Percentiles rank a stretch among this genome's conserved stretches.
phyloP scores from a whole-genome alignment of 208 protist species.

The Lotmaria passim region DNA sequence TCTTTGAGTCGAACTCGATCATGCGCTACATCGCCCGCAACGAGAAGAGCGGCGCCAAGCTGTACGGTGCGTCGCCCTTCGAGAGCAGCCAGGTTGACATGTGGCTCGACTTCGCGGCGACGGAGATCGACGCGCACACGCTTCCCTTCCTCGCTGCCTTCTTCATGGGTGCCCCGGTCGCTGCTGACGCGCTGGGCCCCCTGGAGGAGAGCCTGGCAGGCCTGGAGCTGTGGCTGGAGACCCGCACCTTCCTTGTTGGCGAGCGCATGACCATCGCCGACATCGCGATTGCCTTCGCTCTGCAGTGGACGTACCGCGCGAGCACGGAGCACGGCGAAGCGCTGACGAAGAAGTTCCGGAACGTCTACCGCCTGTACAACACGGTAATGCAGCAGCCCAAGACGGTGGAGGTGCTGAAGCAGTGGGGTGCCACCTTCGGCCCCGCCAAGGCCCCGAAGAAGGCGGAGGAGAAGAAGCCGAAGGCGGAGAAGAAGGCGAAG shows the following conservation, averaged over 20 bases:
- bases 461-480: constrained; percentile 39
- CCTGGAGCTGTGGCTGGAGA: constrained; percentile 79
- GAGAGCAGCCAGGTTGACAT: constrained; percentile 83
- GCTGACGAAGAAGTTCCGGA: constrained; percentile 69
- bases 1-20: constrained; percentile 92
- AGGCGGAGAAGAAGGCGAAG: constrained; percentile 37
- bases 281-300: constrained; percentile 66
- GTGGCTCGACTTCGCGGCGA: constrained; percentile 87
- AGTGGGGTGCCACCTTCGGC: constrained; percentile 51
- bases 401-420: constrained; percentile 63
- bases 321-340: constrained; percentile 45
- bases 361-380: constrained; percentile 74
- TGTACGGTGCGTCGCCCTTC: constrained; percentile 78
- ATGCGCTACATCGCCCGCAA: constrained; percentile 75
- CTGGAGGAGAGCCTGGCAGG: constrained; percentile 57
- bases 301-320: constrained; percentile 64
- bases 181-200: constrained; percentile 28
- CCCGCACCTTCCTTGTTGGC: constrained; percentile 83
- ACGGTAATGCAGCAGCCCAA: constrained; percentile 81
- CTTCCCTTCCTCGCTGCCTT: constrained; percentile 39
- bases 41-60: constrained; percentile 58
- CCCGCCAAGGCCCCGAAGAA: constrained; percentile 43
- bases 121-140: constrained; percentile 56
- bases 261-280: constrained; percentile 86
- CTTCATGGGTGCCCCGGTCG: constrained; percentile 34